Evolutionary conservation across 208 protist genomes (phyloP).

Genomic region (Herpetomonas tarakana): DNA sequence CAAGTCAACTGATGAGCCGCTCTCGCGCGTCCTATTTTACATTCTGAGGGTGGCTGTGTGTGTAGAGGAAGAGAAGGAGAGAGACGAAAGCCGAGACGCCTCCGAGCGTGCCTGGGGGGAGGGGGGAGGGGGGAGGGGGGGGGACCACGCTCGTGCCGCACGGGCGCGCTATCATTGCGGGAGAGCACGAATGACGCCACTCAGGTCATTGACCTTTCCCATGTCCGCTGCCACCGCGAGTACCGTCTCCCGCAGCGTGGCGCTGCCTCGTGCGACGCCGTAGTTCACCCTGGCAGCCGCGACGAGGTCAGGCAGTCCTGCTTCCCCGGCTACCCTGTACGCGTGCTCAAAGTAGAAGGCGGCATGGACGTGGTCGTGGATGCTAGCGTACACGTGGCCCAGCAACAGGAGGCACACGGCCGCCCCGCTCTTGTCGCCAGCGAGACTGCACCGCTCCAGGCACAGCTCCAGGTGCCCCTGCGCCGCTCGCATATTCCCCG

Average conservation of each 20-base stretch:
- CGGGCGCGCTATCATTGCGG: too few relatives aligned
- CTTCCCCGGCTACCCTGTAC: constrained; percentile 80
- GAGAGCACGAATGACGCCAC: constrained; percentile 51
- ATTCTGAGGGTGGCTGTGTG: too few relatives aligned
- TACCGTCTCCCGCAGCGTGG: constrained; percentile 56
- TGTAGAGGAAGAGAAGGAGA: too few relatives aligned
- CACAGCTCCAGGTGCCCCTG: constrained; percentile 78
- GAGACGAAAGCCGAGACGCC: too few relatives aligned
- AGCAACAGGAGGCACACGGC: constrained; percentile 82
- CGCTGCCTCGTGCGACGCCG: constrained; percentile 71
- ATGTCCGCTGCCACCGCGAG: constrained; percentile 53
- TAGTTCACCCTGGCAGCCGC: constrained; percentile 79
- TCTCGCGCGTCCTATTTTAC: too few relatives aligned
- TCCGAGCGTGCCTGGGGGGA: too few relatives aligned
- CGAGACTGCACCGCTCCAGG: constrained; percentile 79
- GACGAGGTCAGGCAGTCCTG: constrained; percentile 58
- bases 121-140: too few relatives aligned
- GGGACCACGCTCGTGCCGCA: too few relatives aligned
- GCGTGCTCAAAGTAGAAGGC: constrained; percentile 90
- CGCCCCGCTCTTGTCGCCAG: constrained; percentile 78
- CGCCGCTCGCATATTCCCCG: constrained; percentile 75
- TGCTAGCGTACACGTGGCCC: constrained; percentile 81
- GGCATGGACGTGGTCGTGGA: constrained; percentile 82
- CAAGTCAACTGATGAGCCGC: too few relatives aligned
- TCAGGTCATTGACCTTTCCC: constrained; percentile 52